These are phyloP conservation scores for Hanseniaspora lachancei DNA, from an alignment of 805 yeast species.

Conservation along the genomic window DNA sequence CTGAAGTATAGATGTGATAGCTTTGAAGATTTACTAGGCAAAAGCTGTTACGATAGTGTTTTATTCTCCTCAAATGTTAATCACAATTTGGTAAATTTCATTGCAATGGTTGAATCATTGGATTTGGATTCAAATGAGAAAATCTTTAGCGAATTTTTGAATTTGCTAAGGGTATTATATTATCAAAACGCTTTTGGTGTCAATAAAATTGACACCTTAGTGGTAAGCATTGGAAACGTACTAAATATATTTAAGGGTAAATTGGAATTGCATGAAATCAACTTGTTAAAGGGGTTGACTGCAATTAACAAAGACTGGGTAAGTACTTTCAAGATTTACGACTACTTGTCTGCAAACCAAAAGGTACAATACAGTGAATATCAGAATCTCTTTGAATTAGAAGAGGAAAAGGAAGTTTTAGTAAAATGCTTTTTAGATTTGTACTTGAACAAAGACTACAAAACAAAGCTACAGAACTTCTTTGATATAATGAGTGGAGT, in stretches of 20 bases:
- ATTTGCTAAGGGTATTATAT: background rate
- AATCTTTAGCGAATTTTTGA: background rate
- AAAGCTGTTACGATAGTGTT: background rate
- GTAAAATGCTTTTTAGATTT: background rate
- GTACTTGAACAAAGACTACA: background rate
- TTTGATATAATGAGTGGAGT: slow-evolving; percentile 5
- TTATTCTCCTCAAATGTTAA: background rate
- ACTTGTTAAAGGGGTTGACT: background rate
- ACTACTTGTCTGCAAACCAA: background rate
- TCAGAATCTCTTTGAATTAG: background rate
- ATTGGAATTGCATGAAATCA: background rate
- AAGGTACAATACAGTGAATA: background rate
- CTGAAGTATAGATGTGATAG: background rate
- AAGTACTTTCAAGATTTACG: slow-evolving; percentile 7
- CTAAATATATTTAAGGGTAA: background rate
- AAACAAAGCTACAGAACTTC: background rate
- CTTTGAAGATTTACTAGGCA: background rate
- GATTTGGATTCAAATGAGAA: background rate
- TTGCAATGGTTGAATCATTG: background rate
- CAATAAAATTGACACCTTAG: background rate
- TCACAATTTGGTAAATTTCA: background rate
- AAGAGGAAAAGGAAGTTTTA: background rate
- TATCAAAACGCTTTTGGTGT: background rate
- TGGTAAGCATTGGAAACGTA: background rate
- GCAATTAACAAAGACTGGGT: background rate